Evolutionary conservation across 139 green algal species (phyloP), one percentile per base, ranked within the genome.

Genomic region (Chlorella sp.): DNA sequence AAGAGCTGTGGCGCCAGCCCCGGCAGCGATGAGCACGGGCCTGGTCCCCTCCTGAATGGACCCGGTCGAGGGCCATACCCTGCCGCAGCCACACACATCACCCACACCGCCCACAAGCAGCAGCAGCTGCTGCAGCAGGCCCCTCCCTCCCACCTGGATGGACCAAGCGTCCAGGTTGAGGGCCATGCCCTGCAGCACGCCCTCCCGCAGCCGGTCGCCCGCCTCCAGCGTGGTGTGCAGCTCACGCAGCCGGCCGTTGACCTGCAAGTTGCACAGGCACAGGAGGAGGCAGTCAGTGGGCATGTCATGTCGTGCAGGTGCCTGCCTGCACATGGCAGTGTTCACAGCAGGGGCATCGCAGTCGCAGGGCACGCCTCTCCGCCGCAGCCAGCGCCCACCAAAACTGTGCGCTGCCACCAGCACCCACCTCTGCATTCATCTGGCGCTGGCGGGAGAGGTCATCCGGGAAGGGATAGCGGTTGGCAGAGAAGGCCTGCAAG

Each of bases 401-500:
- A 11, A 21, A 26, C 63, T 15, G 25, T 3, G 41, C 7, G 28
- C 51, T 15, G 51, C 51, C 51, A 60, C 20, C n/a, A 51, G 41
- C 51, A 21, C 36, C 47, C 65, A 96, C 92, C 89, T 99, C 97
- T 5, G 89, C 84, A 65, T 92, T 90, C 97, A 99, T 98, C 82
- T 96, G 91, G 55, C 92, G 92, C 91, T 98, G 97, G 28, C 94
- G 91, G 7, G 88, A 56, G 11, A 88, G 67, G 64, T 99, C 97
- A 84, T 99, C 97, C 21, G 97, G 97, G 85, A 99, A 97, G 28
- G 97, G 97, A 88, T 99, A 99, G 60, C 96, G 93, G 92, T 98
- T 99, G 74, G 97, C 97, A 57, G 87, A 85, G 84, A 97, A 99
- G 5, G 96, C 78, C 51, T 60, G 51, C 51, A 21, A 21, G 51